Base-by-base conservation (phyloP, 768 basidiomycete species). In the Phlebiopsis gigantea region DNA sequence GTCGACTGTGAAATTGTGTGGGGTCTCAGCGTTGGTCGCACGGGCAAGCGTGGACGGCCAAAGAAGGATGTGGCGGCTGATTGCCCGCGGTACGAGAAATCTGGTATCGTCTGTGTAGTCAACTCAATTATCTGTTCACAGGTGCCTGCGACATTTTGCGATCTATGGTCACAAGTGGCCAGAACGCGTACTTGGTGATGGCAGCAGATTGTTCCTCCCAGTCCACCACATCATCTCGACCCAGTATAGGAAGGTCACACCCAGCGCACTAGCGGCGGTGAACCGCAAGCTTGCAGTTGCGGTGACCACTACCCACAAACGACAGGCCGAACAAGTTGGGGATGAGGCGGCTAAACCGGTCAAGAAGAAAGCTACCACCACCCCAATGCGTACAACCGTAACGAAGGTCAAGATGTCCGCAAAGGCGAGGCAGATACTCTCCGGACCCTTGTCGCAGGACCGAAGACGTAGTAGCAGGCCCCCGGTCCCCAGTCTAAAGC, bases 91-190 rank as follows among this genome's bases (percentile, higher is more conserved):
- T 92, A 68, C 60, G 79, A 72, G 57, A 59, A 22, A 41, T 58
- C 50, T 41, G 46, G 21, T 59, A 49, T 61, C 57, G 59, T 21
- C 14, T 15, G 4, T 15, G 10, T 2, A 24, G 21, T 5, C 46
- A 21, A 53, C 41, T 31, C 26, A 29, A 15, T 10, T 39, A 6
- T 28, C 50, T 49, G 39, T 43, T 44, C 46, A 17, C 64, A 90
- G 89, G 57, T 92, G 90, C 67, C 77, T 91, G 70, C 85, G 90
- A 19, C 90, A 92, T 68, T 80, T 76, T 63, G 88, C 86, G 10
- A 92, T 92, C 56, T 92, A 91, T 69, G 78, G 77, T 1, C 75
- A 78, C 53, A 69, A 79, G 2, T 92, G 90, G 90, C 90, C 90
- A 21, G 73, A 76, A 48, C 85, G 90, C 53, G 64, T 81, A 15